Evolutionary conservation across 129 eudicot genomes (phyloP).

Genomic region (Tagetes erecta): DNA sequence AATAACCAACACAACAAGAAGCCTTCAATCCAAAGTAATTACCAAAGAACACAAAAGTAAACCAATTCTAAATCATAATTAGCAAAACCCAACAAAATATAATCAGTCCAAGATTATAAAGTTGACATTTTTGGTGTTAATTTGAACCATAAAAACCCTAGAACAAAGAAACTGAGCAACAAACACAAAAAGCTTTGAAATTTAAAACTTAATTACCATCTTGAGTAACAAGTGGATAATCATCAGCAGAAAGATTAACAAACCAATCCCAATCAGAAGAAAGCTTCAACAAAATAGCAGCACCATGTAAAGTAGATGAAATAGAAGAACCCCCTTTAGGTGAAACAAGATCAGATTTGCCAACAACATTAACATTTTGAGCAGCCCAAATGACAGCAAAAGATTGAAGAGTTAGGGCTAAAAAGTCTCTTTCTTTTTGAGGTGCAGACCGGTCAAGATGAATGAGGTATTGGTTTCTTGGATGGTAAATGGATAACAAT

Average conservation of each 20-base stretch:
- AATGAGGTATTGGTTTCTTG: slow-evolving; percentile 65
- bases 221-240: slow-evolving; percentile 95
- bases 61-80: background rate
- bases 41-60: slow-evolving; percentile 15
- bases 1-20: slow-evolving; percentile 4
- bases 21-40: background rate
- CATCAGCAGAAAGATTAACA: slow-evolving; percentile 66
- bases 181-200: background rate
- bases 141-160: slow-evolving; percentile 21
- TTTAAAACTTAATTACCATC: slow-evolving; percentile 60
- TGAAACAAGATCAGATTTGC: slow-evolving; percentile 61
- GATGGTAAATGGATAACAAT: slow-evolving; percentile 70
- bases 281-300: slow-evolving; percentile 65
- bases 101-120: too few species aligned
- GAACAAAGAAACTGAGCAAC: slow-evolving; percentile 7
- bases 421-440: slow-evolving; percentile 55
- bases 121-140: background rate
- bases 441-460: slow-evolving; percentile 74
- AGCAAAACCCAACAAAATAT: background rate
- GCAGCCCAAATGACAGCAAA: slow-evolving; percentile 61
- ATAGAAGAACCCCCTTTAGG: slow-evolving; percentile 55
- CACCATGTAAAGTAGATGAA: slow-evolving; percentile 71
- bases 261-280: slow-evolving; percentile 85
- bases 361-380: slow-evolving; percentile 78
- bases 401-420: slow-evolving; percentile 58